A percentile compares a stretch with the other conserved stretches of the same genome.
Conservation (phyloP, 305 asterid species). For the Fraxinus sp. region DNA sequence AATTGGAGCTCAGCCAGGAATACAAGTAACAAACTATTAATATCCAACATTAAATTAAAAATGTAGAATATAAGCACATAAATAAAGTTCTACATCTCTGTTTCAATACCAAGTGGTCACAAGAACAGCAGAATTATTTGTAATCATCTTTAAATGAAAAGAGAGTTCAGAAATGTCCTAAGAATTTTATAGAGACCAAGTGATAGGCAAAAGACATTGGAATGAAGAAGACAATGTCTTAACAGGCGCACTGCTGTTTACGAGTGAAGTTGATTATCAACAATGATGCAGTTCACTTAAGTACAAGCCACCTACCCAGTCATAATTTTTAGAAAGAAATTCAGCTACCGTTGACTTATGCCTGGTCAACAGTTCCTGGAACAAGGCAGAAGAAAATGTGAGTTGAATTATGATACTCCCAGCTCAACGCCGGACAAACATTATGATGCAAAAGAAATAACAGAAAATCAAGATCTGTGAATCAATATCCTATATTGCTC, state of each 20-base stretch:
- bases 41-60: not conserved
- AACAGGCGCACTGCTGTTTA: not conserved
- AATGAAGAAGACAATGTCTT: not conserved
- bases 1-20: not conserved
- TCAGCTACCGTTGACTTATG: slow-evolving; percentile 97
- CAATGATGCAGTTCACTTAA: not conserved
- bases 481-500: not conserved
- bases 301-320: slow-evolving; percentile 63
- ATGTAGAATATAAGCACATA: not conserved
- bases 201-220: not conserved
- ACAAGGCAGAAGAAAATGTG: slow-evolving; percentile 23
- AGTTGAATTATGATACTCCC: slow-evolving; percentile 21
- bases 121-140: not conserved
- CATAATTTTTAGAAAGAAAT: slow-evolving; percentile 87
- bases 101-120: not conserved
- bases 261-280: not conserved
- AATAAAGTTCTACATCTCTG: not conserved
- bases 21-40: not conserved
- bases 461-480: not conserved
- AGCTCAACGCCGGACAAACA: not conserved
- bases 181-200: not conserved
- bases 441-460: not conserved
- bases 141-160: not conserved
- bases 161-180: not conserved
- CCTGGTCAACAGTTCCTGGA: slow-evolving; percentile 94